Evolutionary conservation across 2,329 filamentous ascomycete genomes (phyloP).

Genomic region (Pseudopyrenochaeta lycopersici): DNA sequence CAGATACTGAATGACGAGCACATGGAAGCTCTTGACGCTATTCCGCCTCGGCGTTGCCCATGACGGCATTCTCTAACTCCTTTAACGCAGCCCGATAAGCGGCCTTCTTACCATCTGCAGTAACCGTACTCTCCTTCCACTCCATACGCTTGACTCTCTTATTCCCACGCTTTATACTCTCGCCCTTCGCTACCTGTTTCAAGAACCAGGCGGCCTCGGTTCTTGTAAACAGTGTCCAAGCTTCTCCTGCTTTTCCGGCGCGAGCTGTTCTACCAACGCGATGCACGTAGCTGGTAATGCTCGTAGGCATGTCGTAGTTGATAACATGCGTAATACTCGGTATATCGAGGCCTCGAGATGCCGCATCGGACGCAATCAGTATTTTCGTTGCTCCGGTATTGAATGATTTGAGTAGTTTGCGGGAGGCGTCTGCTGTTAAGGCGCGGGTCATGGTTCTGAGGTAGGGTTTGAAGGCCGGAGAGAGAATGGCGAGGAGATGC

Average conservation of each 20-base stretch:
- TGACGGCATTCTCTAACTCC: constrained; percentile 69
- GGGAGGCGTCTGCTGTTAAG: constrained; percentile 74
- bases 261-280: constrained; percentile 90
- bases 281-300: constrained; percentile 85
- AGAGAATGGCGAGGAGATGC: constrained; percentile 75
- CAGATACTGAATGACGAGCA: background rate
- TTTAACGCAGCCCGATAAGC: constrained; percentile 65
- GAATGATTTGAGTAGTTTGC: constrained; percentile 74
- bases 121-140: constrained; percentile 52
- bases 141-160: constrained; percentile 58
- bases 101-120: constrained; percentile 49
- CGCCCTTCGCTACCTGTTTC: constrained; percentile 74
- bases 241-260: constrained; percentile 76
- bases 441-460: constrained; percentile 81
- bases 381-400: constrained; percentile 70
- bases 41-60: constrained; percentile 27
- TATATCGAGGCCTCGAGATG: constrained; percentile 88
- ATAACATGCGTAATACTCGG: constrained; percentile 82
- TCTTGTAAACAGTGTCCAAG: constrained; percentile 87
- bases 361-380: constrained; percentile 91
- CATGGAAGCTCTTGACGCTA: constrained; percentile 3
- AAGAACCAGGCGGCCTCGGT: constrained; percentile 92
- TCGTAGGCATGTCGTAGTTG: constrained; percentile 91
- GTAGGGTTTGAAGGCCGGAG: constrained; percentile 64
- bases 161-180: constrained; percentile 58